Conservation (phyloP, 176 grass and related monocot species). For the Cocos nucifera region DNA sequence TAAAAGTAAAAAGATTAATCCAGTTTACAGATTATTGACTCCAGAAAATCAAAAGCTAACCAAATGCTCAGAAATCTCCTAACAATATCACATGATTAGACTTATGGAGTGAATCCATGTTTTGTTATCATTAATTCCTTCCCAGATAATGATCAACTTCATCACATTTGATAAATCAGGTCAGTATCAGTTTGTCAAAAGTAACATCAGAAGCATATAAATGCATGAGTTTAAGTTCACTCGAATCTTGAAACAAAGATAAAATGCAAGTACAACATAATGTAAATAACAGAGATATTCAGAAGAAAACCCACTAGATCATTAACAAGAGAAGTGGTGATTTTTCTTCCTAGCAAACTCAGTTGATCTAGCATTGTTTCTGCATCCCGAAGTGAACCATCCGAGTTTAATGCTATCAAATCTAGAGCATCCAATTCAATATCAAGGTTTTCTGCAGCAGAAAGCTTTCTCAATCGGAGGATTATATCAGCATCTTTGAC, state of each 20-base stretch:
- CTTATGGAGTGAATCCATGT: no score
- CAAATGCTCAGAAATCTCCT: no score
- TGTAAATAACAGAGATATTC: neutral
- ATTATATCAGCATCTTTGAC: conserved; percentile 83
- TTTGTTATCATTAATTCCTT: neutral
- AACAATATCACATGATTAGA: no score
- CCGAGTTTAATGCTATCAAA: conserved; percentile 78
- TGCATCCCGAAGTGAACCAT: conserved; percentile 89
- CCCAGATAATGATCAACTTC: neutral
- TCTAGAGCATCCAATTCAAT: conserved; percentile 83
- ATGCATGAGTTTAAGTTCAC: no score
- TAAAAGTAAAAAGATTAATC: no score
- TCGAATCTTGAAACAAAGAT: neutral
- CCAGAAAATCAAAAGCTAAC: no score
- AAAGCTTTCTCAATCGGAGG: conserved; percentile 58
- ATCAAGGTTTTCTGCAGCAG: conserved; percentile 60
- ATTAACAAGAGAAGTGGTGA: conserved; percentile 78
- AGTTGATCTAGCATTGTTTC: conserved; percentile 95
- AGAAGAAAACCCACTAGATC: conserved; percentile 55
- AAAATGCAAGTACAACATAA: neutral
- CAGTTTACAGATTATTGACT: no score
- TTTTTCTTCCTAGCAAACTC: conserved; percentile 87
- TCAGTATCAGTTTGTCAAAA: neutral
- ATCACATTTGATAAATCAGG: neutral
- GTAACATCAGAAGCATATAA: neutral